Evolutionary conservation across 441 rosid species (phyloP).

Genomic region (Isatis lusitanica): DNA sequence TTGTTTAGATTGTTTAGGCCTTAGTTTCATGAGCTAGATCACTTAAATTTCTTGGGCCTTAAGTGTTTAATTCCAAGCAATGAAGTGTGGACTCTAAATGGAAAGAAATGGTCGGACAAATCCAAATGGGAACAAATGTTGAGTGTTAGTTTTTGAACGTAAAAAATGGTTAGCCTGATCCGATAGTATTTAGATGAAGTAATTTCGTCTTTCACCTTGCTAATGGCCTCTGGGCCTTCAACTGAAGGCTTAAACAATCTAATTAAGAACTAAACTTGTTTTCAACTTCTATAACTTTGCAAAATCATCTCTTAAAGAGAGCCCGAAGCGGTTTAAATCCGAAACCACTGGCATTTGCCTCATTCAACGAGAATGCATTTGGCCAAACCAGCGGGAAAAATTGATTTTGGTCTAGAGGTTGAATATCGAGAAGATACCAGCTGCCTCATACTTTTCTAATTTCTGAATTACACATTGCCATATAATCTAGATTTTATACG

Average conservation of each 20-base stretch:
- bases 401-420: conserved; percentile 13
- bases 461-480: no score
- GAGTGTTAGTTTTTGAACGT: neutral
- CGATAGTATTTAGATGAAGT: neutral
- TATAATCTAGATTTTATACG: no score
- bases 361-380: no score
- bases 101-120: neutral
- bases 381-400: no score
- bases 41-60: neutral
- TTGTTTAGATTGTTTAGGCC: neutral
- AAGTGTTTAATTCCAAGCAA: neutral
- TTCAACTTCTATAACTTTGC: no score
- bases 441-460: neutral
- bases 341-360: no score
- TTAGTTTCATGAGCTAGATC: neutral
- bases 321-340: no score
- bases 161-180: neutral
- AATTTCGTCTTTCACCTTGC: neutral
- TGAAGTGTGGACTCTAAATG: neutral
- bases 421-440: conserved; percentile 25
- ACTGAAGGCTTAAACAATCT: neutral
- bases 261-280: no score
- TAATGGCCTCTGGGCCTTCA: neutral
- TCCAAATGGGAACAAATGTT: neutral
- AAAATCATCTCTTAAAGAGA: neutral